Evolutionary conservation across 768 basidiomycete genomes (phyloP), one percentile per base, ranked within the genome.

Genomic region (Sistotremastrum suecicum): DNA sequence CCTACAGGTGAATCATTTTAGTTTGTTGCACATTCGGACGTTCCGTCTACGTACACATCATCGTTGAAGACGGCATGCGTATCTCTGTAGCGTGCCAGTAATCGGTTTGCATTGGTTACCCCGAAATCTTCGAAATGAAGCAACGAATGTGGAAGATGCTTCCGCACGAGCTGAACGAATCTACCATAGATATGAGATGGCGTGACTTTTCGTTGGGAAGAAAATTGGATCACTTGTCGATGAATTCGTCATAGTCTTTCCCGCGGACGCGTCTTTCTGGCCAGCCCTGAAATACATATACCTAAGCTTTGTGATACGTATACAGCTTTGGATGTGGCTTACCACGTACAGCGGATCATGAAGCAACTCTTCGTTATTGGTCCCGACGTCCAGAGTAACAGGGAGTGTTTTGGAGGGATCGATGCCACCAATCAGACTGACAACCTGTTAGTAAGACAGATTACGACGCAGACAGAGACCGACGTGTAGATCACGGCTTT

Each of bases 51-150:
- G 1, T 58, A 80, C 80, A 89, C 82, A 57, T 91, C 87, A 50
- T 91, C 88, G 57, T 91, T 91, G 68, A 90, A 83, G 4, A 76
- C 72, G 1, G 79, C 65, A 51, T 83, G 81, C n/a, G 69, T 60
- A 38, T 73, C 67, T 6, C 69, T 66, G 60, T 83, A 87, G 36
- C 66, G 63, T 37, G 76, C 67, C 35, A 90, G 66, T 1, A 89
- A 59, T 11, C 74, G 62, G 48, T 82, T 74, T 0, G 87, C 86
- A 50, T 89, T 88, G 31, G 70, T 69, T 2, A 83, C 76, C 3
- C 85, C 85, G 50, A 88, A 88, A 54, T 90, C 86, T 56, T 91
- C 87, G 46, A 90, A 88, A 57, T 92, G 87, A 3, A 85, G 63
- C 3, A 89, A 67, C 55, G 70, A 64, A 47, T 71, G 63, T 0